phyloP scores from a whole-genome alignment of 73 alveolate genomes.

The Paramecium primaurelia region DNA sequence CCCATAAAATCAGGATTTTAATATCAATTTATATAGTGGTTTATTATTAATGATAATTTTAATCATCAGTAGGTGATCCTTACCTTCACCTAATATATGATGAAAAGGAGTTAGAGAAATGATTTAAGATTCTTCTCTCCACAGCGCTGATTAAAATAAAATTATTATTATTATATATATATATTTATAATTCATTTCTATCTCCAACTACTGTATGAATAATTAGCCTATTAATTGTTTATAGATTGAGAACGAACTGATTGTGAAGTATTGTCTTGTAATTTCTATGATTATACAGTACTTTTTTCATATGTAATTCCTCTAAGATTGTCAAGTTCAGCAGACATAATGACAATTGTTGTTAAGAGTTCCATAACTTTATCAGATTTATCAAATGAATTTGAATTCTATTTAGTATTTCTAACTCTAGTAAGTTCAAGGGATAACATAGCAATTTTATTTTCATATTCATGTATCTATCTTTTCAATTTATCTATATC shows the following conservation, averaged over 20 bases:
- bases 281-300: neutral
- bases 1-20: constrained; percentile 2
- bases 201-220: neutral
- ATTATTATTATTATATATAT: neutral
- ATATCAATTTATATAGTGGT: neutral
- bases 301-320: neutral
- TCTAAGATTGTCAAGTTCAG: constrained; percentile 9
- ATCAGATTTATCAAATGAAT: neutral
- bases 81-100: constrained; percentile 42
- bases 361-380: neutral
- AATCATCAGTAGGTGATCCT: constrained; percentile 55
- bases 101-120: constrained; percentile 38
- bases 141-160: neutral
- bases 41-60: neutral
- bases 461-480: neutral
- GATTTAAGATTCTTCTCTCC: neutral
- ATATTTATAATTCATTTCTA: neutral
- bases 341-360: constrained; percentile 1
- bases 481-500: constrained; percentile 2
- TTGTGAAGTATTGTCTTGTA: neutral
- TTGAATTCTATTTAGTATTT: neutral
- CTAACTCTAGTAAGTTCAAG: neutral
- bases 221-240: neutral
- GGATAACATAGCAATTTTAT: constrained; percentile 27
- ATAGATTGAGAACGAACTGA: neutral